phyloP scores from a whole-genome alignment of 225 moss, liverwort and hornwort genomes.

The Thuidium tamariscinum region DNA sequence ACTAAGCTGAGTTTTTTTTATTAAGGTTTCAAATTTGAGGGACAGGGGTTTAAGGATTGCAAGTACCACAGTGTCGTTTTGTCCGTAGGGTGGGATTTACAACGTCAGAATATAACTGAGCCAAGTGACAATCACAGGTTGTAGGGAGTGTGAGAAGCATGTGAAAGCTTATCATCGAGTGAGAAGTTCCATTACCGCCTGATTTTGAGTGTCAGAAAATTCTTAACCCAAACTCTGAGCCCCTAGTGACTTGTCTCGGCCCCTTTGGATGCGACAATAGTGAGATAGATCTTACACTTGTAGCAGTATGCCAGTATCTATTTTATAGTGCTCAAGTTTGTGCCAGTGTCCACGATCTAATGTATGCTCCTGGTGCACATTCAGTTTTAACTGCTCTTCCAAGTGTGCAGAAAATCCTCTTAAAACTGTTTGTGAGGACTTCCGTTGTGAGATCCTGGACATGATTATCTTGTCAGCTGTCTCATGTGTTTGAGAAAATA shows the following conservation, averaged over 20 bases:
- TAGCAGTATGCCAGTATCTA: background rate
- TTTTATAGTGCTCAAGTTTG: background rate
- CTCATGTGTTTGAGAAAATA: slow-evolving; percentile 1
- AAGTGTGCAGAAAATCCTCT: slow-evolving; percentile 3
- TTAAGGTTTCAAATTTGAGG: background rate
- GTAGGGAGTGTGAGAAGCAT: background rate
- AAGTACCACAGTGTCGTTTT: background rate
- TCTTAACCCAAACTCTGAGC: background rate
- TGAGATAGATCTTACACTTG: background rate
- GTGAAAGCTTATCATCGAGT: background rate
- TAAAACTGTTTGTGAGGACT: background rate
- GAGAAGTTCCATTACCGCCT: background rate
- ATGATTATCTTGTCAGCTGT: slow-evolving; percentile 10
- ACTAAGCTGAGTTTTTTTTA: background rate
- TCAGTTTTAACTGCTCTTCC: slow-evolving; percentile 6
- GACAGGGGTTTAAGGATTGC: background rate
- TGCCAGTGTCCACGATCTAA: background rate
- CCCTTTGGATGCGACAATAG: background rate
- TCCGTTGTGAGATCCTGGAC: background rate
- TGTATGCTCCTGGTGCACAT: background rate
- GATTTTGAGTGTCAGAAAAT: background rate
- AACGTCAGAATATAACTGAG: background rate
- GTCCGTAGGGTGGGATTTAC: background rate
- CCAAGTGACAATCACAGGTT: background rate
- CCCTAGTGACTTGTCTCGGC: background rate